phyloP scores from a whole-genome alignment of 805 yeast genomes.

The Barnettozyma wickerhamii region DNA sequence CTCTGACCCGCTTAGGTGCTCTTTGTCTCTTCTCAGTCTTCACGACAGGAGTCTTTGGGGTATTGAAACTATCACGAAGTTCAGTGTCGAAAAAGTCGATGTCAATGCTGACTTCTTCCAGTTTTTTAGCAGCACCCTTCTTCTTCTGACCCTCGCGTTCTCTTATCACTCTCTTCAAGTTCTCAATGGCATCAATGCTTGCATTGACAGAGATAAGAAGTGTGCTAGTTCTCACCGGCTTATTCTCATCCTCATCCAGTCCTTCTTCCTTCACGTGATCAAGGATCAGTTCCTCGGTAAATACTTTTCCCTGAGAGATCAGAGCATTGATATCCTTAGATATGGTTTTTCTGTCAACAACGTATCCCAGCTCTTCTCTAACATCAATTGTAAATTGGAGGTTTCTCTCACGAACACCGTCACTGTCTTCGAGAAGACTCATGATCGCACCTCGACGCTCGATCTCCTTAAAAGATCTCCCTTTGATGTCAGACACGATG shows the following conservation, averaged over 20 bases:
- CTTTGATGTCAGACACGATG: conserved; percentile 31
- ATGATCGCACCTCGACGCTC: conserved; percentile 42
- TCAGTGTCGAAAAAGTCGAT: conserved; percentile 26
- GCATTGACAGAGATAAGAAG: conserved; percentile 27
- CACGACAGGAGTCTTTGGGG: neutral
- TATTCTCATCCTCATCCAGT: conserved; percentile 6
- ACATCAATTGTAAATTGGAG: conserved; percentile 35
- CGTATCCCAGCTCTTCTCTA: conserved; percentile 37
- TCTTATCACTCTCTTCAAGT: conserved; percentile 4
- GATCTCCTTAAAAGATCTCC: conserved; percentile 38
- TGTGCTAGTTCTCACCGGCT: conserved; percentile 3
- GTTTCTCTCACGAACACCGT: conserved; percentile 45
- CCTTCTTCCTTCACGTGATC: conserved; percentile 10
- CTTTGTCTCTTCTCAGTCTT: neutral
- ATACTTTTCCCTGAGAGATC: conserved; percentile 28
- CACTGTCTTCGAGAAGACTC: conserved; percentile 35
- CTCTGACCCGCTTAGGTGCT: neutral
- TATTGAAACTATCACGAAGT: conserved; percentile 17
- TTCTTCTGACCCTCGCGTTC: neutral
- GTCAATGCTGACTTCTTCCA: conserved; percentile 19
- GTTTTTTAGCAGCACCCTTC: conserved; percentile 1
- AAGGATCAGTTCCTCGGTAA: conserved; percentile 19
- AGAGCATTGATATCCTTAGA: conserved; percentile 38
- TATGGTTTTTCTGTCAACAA: conserved; percentile 53
- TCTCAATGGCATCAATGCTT: conserved; percentile 17